Evolutionary conservation across 2,329 filamentous ascomycete genomes (phyloP), one percentile per base, ranked within the genome.

Genomic region (Ophiostoma populinum): DNA sequence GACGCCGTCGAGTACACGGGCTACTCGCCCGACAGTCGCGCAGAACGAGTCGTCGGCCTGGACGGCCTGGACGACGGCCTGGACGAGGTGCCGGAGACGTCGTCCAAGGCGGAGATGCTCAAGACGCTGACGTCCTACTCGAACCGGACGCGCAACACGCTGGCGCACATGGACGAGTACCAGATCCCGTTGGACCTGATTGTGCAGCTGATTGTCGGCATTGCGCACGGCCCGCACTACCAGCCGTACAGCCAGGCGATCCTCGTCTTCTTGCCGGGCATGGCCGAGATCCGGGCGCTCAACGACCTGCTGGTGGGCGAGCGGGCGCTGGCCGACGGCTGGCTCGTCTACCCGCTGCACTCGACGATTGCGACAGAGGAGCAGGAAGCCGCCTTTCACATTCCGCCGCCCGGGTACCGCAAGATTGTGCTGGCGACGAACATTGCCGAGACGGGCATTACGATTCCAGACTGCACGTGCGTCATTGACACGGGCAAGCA

Each of bases 381-480:
- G 41, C 90, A 98, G 52, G 87, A 98, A 55, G 76, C 80, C 22
- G 90, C 90, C 0, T 98, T 98, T 51, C 61, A 82, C 6, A 58
- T 93, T 1, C 90, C 90, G 6, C 83, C 86, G 1, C 66, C 65
- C 3, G 87, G 87, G 1, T 65, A 75, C 38, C 71, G 86, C 42
- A 98, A 98, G 58, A 90, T 98, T 43, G 87, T 98, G 2, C 67
- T 98, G 36, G 86, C 90, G 2, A 98, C 90, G 11, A 98, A 98
- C 50, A 98, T 98, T 52, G 90, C 90, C 5, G 90, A 98, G 54
- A 98, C 90, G 1, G 90, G 90, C 60, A 93, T 98, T 50, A 98
- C 90, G 0, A 98, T 98, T 44, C 90, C 90, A 1, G 90, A 98
- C 51, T 82, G 98, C 20, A 95, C 90, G 1, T 93, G 86, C 47